A percentile compares a stretch with the other conserved stretches of the same genome.
Conservation (phyloP, 352 stramenopile genomes). For the Pythium vanterpoolii region DNA sequence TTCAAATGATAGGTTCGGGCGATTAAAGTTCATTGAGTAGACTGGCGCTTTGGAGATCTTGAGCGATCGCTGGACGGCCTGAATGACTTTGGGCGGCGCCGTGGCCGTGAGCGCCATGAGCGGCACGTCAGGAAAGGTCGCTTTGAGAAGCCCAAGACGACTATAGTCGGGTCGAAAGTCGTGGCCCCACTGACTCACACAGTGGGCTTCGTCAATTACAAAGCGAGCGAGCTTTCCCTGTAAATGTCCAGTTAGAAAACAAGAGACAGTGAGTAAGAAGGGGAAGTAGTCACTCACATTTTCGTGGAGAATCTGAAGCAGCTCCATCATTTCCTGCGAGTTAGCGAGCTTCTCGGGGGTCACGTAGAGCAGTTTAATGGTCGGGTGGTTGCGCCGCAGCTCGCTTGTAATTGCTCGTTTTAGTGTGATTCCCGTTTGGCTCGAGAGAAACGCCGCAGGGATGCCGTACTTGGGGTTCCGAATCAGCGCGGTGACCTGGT, state of each 20-base stretch:
- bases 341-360: conserved; percentile 94
- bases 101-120: conserved; percentile 93
- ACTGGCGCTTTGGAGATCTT: conserved; percentile 74
- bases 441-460: conserved; percentile 70
- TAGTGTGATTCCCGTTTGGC: conserved; percentile 59
- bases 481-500: conserved; percentile 88
- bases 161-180: conserved; percentile 92
- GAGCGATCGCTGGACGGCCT: conserved; percentile 70
- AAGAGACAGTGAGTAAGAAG: background rate
- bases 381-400: conserved; percentile 66
- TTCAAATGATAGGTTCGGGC: conserved; percentile 92
- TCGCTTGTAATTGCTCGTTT: conserved; percentile 73
- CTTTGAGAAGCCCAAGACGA: conserved; percentile 89
- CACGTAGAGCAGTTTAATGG: conserved; percentile 91
- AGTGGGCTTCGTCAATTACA: conserved; percentile 94
- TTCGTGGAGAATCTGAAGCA: conserved; percentile 46
- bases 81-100: conserved; percentile 82
- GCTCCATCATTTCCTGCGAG: conserved; percentile 64
- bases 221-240: conserved; percentile 88
- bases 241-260: background rate
- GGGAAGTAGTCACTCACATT: conserved; percentile 29
- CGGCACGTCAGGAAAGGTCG: conserved; percentile 87
- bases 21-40: conserved; percentile 92
- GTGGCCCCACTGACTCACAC: conserved; percentile 87
- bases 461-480: conserved; percentile 61